Base-by-base conservation (phyloP, 352 stramenopile genomes). In the Elongisporangium senticosum region DNA sequence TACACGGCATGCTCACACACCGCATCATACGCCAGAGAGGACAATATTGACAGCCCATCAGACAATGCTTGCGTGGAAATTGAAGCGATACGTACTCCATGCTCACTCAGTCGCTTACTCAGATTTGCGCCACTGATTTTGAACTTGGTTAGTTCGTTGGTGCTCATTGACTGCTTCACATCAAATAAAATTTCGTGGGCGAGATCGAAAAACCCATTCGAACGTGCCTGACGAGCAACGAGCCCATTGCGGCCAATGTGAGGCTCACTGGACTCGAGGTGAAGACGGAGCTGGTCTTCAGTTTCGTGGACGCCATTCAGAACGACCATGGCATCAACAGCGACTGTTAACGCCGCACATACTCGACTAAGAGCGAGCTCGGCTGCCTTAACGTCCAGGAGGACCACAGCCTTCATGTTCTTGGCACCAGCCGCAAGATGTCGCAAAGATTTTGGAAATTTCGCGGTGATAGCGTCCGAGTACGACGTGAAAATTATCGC, bases 1-100 rank as follows among this genome's bases (percentile, higher is more conserved):
- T 84, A 79, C 14, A 92, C 75, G 7, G 83, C 75, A 56, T 92
- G 81, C 7, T 89, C 77, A 47, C 79, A 87, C 51, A 92, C 37
- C 13, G 87, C 61, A 23, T 65, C 64, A 49, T 87, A 87, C 4
- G 65, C 73, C 21, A 69, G 20, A 1, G 51, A 62, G 26, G 65
- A 79, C 14, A 75, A 19, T 4, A n/a, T 17, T 10, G 33, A 21
- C 43, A 23, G 40, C 20, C 49, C 40, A 14, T 61, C 26, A 0
- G 37, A 13, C 14, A 26, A 49, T 19, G 17, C 47, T 6, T 13
- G 37, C 6, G n/a, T 15, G 21, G n/a, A 49, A 24, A 8, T 49
- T 15, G 20, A 21, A 13, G 49, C 5, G 21, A 61, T 24, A 64
- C 64, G 28, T 2, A 22, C 49, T 19, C 40, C 56, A 20, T 67